Base-by-base conservation (phyloP, 371 early-diverging fungal species). In the Lichtheimia corymbifera region DNA sequence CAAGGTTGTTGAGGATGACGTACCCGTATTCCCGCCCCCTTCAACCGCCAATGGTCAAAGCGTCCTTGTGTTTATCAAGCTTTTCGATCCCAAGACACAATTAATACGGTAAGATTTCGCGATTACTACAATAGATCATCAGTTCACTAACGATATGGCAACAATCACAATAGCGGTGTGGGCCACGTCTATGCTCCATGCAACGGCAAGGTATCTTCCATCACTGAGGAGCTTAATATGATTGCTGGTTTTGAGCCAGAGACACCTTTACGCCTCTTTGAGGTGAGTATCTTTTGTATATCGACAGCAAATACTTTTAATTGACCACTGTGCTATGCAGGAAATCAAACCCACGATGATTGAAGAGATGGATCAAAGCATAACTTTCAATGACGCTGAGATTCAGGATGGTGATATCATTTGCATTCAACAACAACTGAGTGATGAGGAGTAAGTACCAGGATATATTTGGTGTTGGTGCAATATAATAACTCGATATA, bases 321-420 rank as follows among this genome's bases (percentile, higher is more conserved):
- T 13, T 13, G 28, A 42, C 17, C 14, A 1, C 2, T 40, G 30
- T 42, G 5, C 35, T n/a, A 20, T 45, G 15, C 55, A 55, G 49
- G 98, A 98, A 77, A 88, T 96, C 70, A 95, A 95, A 79, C 93
- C 94, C 0, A 83, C 82, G 3, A 90, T 94, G 91, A 89, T 97
- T 57, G 96, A 95, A 47, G 65, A 64, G 7, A 78, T 93, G 74
- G 86, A 89, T 67, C 44, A 68, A 24, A 79, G 82, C 51, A 22
- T 59, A 18, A 91, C 91, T 0, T 93, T 95, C 66, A 66, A 56
- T 6, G 70, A 79, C 41, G 87, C 93, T 25, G 97, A 97, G 67
- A 82, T 97, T 50, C 91, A 91, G 63, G 77, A 88, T 58, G 97
- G 98, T 15, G 97, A 97, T 71, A 97, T 97, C 56, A 84, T 97